Conservation (phyloP, 495 filamentous ascomycete genomes). For the Penicillium soppii region DNA sequence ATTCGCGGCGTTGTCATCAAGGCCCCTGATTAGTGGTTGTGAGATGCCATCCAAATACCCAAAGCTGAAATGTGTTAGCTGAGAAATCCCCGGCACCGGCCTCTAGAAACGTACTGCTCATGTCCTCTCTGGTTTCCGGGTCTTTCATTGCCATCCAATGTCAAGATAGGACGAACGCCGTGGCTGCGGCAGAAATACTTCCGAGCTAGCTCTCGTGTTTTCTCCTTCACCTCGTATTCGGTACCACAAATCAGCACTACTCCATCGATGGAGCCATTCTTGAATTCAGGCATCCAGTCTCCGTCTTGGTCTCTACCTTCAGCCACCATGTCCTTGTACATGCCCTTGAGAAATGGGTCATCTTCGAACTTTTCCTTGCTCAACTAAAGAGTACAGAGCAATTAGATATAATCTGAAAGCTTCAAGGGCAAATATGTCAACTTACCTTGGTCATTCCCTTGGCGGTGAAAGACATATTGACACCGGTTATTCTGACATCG, state of each 20-base stretch:
- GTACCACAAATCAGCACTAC: constrained; percentile 7
- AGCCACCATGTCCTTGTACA: constrained; percentile 1
- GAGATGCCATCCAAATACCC: background rate
- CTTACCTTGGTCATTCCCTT: constrained; percentile 29
- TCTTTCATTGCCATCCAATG: constrained; percentile 5
- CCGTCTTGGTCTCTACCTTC: constrained; percentile 5
- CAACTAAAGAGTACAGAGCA: constrained; percentile 3
- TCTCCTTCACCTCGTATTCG: constrained; percentile 3
- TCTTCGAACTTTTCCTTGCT: constrained; percentile 10
- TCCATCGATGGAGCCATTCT: constrained; percentile 6
- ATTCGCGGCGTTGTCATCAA: background rate
- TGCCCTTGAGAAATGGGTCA: constrained; percentile 15
- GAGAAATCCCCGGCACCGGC: background rate
- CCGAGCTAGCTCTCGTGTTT: background rate
- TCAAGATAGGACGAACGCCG: constrained; percentile 1
- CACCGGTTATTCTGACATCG: constrained; percentile 11
- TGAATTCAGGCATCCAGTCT: constrained; percentile 9
- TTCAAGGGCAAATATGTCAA: background rate
- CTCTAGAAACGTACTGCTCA: constrained; percentile 10
- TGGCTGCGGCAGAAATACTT: constrained; percentile 3
- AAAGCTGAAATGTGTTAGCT: constrained; percentile 10
- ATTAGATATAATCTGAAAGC: background rate
- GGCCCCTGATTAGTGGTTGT: background rate
- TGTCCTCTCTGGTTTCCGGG: background rate
- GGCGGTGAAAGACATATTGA: constrained; percentile 30